Evolutionary conservation across 805 yeast genomes (phyloP).

Genomic region (Metschnikowia chrysomelidarum): DNA sequence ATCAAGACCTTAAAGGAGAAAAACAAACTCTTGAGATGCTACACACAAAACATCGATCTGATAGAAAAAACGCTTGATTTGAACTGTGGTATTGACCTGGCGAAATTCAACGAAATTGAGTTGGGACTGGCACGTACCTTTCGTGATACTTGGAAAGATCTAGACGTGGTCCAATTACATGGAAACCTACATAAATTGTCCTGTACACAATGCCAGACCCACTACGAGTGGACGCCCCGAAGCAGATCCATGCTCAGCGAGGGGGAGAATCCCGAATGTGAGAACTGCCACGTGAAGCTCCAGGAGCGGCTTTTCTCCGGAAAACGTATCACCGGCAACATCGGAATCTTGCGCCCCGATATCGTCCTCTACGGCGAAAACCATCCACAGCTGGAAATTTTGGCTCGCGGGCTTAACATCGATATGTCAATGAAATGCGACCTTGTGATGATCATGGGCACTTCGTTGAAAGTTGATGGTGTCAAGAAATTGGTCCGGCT

Average conservation of each 20-base stretch:
- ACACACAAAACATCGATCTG: slow-evolving; percentile 94
- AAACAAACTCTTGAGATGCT: slow-evolving; percentile 74
- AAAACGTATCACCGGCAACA: slow-evolving; percentile 65
- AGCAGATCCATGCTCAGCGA: slow-evolving; percentile 45
- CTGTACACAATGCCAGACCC: slow-evolving; percentile 68
- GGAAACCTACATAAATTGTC: slow-evolving; percentile 78
- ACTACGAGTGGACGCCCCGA: slow-evolving; percentile 60
- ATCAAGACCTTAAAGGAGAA: slow-evolving; percentile 58
- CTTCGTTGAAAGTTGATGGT: slow-evolving; percentile 89
- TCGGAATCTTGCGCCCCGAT: slow-evolving; percentile 82
- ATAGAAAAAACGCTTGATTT: slow-evolving; percentile 68
- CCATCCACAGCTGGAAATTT: slow-evolving; percentile 82
- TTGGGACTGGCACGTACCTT: slow-evolving; percentile 20
- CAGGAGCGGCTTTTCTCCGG: slow-evolving; percentile 62
- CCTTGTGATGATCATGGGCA: slow-evolving; percentile 83
- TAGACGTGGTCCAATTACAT: slow-evolving; percentile 85
- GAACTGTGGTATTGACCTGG: slow-evolving; percentile 49
- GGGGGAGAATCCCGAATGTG: slow-evolving; percentile 79
- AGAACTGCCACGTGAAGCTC: slow-evolving; percentile 57
- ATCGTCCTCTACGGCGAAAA: slow-evolving; percentile 92
- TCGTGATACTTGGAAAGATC: slow-evolving; percentile 52
- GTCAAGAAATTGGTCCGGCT: slow-evolving; percentile 73
- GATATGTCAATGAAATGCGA: slow-evolving; percentile 75
- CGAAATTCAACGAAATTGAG: slow-evolving; percentile 25
- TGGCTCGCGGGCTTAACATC: slow-evolving; percentile 63